These are phyloP conservation scores for Flammula alnicola DNA, from an alignment of 1,284 basidiomycete genomes.

Conservation along the genomic window DNA sequence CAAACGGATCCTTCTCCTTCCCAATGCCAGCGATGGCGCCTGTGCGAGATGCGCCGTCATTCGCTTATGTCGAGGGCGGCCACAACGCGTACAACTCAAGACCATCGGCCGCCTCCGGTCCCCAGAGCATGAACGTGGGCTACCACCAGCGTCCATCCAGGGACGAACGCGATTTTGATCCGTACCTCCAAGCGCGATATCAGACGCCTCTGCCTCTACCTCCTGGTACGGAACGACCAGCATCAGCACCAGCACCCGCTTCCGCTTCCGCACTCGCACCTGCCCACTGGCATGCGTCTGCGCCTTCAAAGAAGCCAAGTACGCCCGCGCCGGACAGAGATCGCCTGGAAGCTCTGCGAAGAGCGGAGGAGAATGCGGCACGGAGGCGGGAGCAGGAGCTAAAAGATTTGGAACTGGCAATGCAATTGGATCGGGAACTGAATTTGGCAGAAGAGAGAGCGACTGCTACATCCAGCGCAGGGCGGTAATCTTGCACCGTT, in stretches of 20 bases:
- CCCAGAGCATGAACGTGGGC: background rate
- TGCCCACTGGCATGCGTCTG: background rate
- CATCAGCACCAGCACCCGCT: background rate
- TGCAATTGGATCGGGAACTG: slow-evolving; percentile 48
- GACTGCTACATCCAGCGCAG: too few species aligned
- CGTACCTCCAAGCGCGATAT: slow-evolving; percentile 50
- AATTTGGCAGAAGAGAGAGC: slow-evolving; percentile 32
- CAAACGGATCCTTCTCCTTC: slow-evolving; percentile 22
- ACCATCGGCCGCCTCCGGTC: background rate
- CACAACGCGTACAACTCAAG: background rate
- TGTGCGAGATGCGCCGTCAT: background rate
- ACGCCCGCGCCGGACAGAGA: slow-evolving; percentile 21
- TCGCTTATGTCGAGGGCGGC: background rate
- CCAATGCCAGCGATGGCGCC: slow-evolving; percentile 18
- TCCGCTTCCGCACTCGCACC: background rate
- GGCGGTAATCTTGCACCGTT: too few species aligned
- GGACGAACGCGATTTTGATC: slow-evolving; percentile 37
- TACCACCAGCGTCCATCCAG: slow-evolving; percentile 3
- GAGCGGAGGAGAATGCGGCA: slow-evolving; percentile 39
- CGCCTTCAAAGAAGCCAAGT: slow-evolving; percentile 19
- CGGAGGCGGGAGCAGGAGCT: slow-evolving; percentile 41
- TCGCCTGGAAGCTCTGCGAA: slow-evolving; percentile 33
- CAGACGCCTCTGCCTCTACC: slow-evolving; percentile 57
- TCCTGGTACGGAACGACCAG: slow-evolving; percentile 27
- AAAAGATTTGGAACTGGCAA: slow-evolving; percentile 42